phyloP scores from a whole-genome alignment of 1,284 basidiomycete species.

The Cryptococcus floricola region DNA sequence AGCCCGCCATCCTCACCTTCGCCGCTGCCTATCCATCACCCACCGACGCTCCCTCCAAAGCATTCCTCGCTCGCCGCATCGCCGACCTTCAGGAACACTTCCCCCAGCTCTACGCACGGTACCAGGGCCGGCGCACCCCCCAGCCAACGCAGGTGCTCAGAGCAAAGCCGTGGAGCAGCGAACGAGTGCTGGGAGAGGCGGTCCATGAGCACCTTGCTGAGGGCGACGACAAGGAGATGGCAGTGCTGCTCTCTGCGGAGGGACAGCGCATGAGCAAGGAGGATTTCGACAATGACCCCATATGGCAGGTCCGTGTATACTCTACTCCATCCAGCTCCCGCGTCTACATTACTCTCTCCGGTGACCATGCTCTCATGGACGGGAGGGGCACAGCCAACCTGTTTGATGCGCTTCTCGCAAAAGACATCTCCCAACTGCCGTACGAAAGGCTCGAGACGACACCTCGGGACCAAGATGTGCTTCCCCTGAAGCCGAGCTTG shows the following conservation, averaged over 20 bases:
- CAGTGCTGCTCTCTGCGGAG: background rate
- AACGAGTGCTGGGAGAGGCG: constrained; percentile 9
- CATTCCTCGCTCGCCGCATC: constrained; percentile 21
- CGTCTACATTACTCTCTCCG: constrained; percentile 8
- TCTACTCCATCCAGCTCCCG: background rate
- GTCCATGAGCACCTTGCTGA: constrained; percentile 63
- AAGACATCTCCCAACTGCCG: constrained; percentile 16
- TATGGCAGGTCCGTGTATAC: constrained; percentile 14
- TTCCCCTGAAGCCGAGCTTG: constrained; percentile 18
- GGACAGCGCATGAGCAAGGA: background rate
- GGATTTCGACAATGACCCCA: constrained; percentile 4
- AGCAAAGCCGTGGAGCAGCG: constrained; percentile 7
- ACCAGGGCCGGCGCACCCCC: constrained; percentile 14
- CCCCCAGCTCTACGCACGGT: constrained; percentile 22
- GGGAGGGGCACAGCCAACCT: constrained; percentile 20
- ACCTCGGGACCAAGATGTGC: constrained; percentile 24
- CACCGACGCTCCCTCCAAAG: constrained; percentile 14
- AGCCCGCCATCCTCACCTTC: constrained; percentile 20
- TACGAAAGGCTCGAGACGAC: constrained; percentile 13
- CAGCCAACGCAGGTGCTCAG: constrained; percentile 12
- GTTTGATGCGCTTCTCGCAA: constrained; percentile 11
- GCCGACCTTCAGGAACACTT: constrained; percentile 28
- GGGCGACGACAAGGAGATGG: constrained; percentile 27
- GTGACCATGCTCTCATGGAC: constrained; percentile 14
- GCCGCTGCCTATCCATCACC: constrained; percentile 23